Evolutionary conservation across 2,329 filamentous ascomycete species (phyloP).

Genomic region (Aspergillus calidoustus): DNA sequence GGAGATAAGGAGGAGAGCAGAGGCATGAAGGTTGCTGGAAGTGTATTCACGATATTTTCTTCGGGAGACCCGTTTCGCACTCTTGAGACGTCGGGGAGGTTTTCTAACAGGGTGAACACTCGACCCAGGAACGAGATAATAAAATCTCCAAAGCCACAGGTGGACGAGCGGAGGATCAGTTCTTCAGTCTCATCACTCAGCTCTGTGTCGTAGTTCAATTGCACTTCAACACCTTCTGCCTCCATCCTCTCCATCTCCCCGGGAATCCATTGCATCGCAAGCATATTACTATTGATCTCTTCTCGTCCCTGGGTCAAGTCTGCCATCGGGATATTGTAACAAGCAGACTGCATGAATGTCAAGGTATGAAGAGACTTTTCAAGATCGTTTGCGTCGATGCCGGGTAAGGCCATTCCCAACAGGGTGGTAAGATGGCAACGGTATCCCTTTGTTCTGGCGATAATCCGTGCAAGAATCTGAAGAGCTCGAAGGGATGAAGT

Average conservation of each 20-base stretch:
- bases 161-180: constrained; percentile 88
- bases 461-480: constrained; percentile 88
- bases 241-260: constrained; percentile 94
- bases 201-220: constrained; percentile 82
- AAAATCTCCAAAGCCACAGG: constrained; percentile 91
- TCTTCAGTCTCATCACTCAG: constrained; percentile 85
- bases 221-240: constrained; percentile 78
- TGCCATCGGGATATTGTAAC: constrained; percentile 92
- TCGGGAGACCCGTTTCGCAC: constrained; percentile 90
- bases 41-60: constrained; percentile 93
- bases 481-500: constrained; percentile 90
- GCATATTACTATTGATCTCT: constrained; percentile 70
- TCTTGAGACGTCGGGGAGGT: constrained; percentile 86
- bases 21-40: constrained; percentile 89
- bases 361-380: constrained; percentile 95
- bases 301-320: constrained; percentile 73
- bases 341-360: constrained; percentile 92
- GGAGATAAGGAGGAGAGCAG: constrained; percentile 89
- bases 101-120: constrained; percentile 94
- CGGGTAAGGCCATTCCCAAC: constrained; percentile 88
- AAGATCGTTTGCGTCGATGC: constrained; percentile 96
- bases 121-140: constrained; percentile 87
- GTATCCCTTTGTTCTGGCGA: constrained; percentile 93
- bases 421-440: constrained; percentile 93
- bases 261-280: constrained; percentile 93